phyloP scores from a whole-genome alignment of 768 basidiomycete genomes.

The Lentinula aciculospora region DNA sequence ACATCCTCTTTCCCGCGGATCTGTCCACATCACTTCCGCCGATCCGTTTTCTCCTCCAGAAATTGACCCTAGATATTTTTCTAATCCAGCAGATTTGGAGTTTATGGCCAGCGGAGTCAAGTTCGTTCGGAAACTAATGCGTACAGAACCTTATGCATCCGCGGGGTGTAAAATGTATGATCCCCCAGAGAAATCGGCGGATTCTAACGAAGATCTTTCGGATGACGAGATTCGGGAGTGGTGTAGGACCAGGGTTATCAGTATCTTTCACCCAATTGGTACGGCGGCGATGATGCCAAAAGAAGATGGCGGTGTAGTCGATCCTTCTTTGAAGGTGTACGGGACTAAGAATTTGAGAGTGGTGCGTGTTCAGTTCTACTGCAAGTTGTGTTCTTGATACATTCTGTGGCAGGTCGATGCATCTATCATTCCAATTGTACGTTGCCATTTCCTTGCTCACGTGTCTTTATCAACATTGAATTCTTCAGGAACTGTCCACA shows the following conservation, averaged over 20 bases:
- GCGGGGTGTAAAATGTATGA: constrained; percentile 9
- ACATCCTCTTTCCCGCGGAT: constrained; percentile 35
- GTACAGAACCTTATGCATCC: constrained; percentile 9
- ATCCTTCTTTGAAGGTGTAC: constrained; percentile 23
- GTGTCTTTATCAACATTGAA: not conserved
- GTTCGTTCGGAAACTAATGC: constrained; percentile 16
- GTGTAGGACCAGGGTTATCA: not conserved
- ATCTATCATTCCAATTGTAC: not conserved
- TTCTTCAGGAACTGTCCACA: not conserved
- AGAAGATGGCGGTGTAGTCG: constrained; percentile 27
- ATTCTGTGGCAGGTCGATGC: not conserved
- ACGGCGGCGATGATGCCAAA: constrained; percentile 22
- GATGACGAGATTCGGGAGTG: constrained; percentile 2
- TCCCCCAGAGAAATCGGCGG: constrained; percentile 6
- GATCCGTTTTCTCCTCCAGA: constrained; percentile 33
- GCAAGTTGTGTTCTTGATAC: too few relatives aligned
- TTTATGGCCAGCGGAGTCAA: constrained; percentile 18
- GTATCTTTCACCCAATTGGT: constrained; percentile 12
- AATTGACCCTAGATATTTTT: constrained; percentile 41
- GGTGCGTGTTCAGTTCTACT: constrained; percentile 10
- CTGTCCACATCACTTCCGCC: constrained; percentile 34
- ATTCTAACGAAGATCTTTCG: constrained; percentile 4
- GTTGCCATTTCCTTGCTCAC: not conserved
- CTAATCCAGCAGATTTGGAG: constrained; percentile 16
- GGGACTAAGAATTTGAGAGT: constrained; percentile 25